Evolutionary conservation across 2,329 filamentous ascomycete genomes (phyloP).

Genomic region (Pleurostoma richardsiae): DNA sequence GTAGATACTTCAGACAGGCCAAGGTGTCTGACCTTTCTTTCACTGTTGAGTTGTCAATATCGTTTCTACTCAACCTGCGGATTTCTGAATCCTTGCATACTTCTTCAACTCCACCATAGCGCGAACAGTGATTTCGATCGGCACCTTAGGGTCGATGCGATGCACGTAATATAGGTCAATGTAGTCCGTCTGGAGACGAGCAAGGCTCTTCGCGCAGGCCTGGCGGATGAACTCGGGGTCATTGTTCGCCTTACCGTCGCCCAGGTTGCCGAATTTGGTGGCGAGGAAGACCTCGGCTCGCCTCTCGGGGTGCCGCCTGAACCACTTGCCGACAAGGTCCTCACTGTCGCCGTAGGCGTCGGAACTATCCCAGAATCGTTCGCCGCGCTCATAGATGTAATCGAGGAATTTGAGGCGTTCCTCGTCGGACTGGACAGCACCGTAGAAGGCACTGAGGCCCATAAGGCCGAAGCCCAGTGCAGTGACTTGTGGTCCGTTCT

Average conservation of each 20-base stretch:
- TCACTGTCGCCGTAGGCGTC: slow-evolving; percentile 30
- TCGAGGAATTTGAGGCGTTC: slow-evolving; percentile 23
- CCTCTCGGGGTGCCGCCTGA: slow-evolving; percentile 28
- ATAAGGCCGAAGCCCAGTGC: slow-evolving; percentile 49
- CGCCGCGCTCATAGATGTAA: slow-evolving; percentile 31
- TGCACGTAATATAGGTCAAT: slow-evolving; percentile 55
- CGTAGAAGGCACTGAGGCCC: slow-evolving; percentile 36
- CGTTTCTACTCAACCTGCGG: neutral
- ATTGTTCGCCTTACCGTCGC: neutral
- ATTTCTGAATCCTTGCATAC: slow-evolving; percentile 17
- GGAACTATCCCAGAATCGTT: slow-evolving; percentile 35
- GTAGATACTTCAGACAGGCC: slow-evolving; percentile 46
- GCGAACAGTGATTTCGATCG: slow-evolving; percentile 37
- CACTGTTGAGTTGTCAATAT: slow-evolving; percentile 15
- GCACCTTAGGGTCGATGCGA: slow-evolving; percentile 38
- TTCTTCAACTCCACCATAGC: slow-evolving; percentile 37
- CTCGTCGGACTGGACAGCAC: slow-evolving; percentile 12
- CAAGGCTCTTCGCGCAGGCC: slow-evolving; percentile 26
- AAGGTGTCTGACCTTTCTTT: slow-evolving; percentile 50
- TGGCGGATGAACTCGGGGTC: slow-evolving; percentile 16
- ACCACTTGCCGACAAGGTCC: slow-evolving; percentile 28
- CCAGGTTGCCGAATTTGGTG: neutral
- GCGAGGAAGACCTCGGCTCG: slow-evolving; percentile 30
- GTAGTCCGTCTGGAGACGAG: slow-evolving; percentile 39
- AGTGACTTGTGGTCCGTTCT: slow-evolving; percentile 44